Conservation (phyloP, 768 basidiomycete genomes). For the Rubroboletus pulcherrimus region DNA sequence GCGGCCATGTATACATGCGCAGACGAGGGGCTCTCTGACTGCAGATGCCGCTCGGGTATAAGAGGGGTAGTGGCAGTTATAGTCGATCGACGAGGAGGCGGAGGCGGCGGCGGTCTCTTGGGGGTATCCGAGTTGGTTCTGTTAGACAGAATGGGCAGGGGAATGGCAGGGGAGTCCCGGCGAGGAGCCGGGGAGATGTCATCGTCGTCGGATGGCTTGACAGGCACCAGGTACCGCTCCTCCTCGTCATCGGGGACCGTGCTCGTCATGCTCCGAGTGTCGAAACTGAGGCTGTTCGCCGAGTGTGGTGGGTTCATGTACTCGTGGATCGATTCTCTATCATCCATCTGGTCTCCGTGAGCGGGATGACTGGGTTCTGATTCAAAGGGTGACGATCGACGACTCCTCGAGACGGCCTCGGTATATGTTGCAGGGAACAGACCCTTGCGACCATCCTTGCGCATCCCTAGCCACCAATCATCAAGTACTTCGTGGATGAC, state of each 20-base stretch:
- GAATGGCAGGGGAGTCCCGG: slow-evolving; percentile 5
- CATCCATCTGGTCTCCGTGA: slow-evolving; percentile 23
- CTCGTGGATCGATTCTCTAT: slow-evolving; percentile 17
- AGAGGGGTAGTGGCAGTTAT: slow-evolving; percentile 35
- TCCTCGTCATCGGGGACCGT: slow-evolving; percentile 44
- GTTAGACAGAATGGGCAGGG: slow-evolving; percentile 21
- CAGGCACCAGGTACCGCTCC: slow-evolving; percentile 32
- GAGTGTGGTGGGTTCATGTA: slow-evolving; percentile 23
- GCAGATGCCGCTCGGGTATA: slow-evolving; percentile 43
- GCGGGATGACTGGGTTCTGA: slow-evolving; percentile 21
- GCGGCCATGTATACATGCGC: slow-evolving; percentile 26
- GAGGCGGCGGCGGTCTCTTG: slow-evolving; percentile 55
- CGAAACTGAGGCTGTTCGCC: slow-evolving; percentile 23
- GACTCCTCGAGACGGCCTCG: slow-evolving; percentile 35
- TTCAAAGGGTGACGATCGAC: slow-evolving; percentile 31
- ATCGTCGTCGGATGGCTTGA: slow-evolving; percentile 25
- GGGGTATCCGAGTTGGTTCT: slow-evolving; percentile 22
- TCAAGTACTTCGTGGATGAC: slow-evolving; percentile 80
- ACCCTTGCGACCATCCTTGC: slow-evolving; percentile 59
- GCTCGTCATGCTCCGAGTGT: slow-evolving; percentile 42
- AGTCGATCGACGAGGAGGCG: slow-evolving; percentile 54
- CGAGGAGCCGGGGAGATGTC: slow-evolving; percentile 22
- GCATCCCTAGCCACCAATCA: slow-evolving; percentile 89
- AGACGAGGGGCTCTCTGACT: slow-evolving; percentile 12
- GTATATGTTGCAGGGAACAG: slow-evolving; percentile 81